Evolutionary conservation across 2,329 filamentous ascomycete species (phyloP).

Genomic region (Trichoderma sp.): DNA sequence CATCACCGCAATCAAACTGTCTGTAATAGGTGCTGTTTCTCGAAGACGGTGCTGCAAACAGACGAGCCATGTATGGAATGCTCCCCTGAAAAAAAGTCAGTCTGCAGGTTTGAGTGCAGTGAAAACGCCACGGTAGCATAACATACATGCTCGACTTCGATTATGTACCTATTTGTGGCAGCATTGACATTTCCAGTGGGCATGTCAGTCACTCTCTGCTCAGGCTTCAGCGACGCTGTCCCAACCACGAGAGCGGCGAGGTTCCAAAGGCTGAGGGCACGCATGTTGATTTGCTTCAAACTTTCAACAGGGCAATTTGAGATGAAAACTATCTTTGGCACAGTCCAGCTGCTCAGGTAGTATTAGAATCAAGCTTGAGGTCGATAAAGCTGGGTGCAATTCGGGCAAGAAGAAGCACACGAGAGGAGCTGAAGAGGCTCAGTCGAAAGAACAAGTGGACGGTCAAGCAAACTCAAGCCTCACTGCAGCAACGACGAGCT

Average conservation of each 20-base stretch:
- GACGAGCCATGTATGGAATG: constrained; percentile 32
- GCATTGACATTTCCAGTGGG: constrained; percentile 9
- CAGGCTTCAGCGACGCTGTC: not conserved
- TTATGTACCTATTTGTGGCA: constrained; percentile 35
- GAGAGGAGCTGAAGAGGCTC: not conserved
- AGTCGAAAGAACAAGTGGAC: not conserved
- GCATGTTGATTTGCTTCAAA: constrained; percentile 1
- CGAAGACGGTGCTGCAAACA: constrained; percentile 30
- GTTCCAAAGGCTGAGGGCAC: constrained; percentile 1
- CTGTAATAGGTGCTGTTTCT: constrained; percentile 33
- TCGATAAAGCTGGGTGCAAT: not conserved
- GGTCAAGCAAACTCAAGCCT: not conserved
- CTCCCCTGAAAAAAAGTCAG: constrained; percentile 1
- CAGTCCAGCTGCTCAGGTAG: not conserved
- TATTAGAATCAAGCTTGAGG: not conserved
- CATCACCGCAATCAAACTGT: constrained; percentile 42
- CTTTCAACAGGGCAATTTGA: not conserved
- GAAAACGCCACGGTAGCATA: not conserved
- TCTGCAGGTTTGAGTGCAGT: not conserved
- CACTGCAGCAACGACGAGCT: not conserved
- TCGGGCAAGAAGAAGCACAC: not conserved
- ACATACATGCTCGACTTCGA: constrained; percentile 32
- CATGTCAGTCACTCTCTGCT: not conserved
- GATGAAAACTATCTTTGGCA: not conserved
- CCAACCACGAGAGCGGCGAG: not conserved